A percentile compares a stretch with the other conserved stretches of the same genome.
These are phyloP conservation scores for Aspergillus viridinutans DNA, from an alignment of 2,329 filamentous ascomycete genomes.

Conservation along the genomic window DNA sequence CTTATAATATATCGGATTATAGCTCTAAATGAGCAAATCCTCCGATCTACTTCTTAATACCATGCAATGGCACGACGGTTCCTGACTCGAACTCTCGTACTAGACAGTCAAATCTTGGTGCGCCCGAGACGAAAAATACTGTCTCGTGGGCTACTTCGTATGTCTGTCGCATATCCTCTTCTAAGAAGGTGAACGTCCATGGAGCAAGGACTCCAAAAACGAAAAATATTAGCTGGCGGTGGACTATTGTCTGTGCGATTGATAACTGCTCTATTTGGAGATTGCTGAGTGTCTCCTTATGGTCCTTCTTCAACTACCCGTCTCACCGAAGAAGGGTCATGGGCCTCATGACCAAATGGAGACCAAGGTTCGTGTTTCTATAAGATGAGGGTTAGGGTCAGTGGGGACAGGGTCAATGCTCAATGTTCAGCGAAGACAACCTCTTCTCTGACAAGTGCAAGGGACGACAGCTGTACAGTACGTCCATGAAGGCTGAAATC, in stretches of 20 bases:
- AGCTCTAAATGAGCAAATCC: not conserved
- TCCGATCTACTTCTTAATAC: not conserved
- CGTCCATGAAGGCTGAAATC: too few relatives aligned
- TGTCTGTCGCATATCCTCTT: too few relatives aligned
- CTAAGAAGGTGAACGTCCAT: too few relatives aligned
- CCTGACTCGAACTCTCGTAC: constrained; percentile 10
- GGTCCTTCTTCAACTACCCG: not conserved
- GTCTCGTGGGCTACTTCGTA: not conserved
- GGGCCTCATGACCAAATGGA: not conserved
- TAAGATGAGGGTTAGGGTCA: not conserved
- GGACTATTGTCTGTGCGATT: not conserved
- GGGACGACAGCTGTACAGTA: too few relatives aligned
- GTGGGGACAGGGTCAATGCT: not conserved
- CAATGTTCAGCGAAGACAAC: not conserved
- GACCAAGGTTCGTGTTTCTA: not conserved
- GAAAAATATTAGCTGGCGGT: not conserved
- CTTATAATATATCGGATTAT: not conserved
- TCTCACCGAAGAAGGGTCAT: not conserved
- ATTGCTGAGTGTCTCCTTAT: not conserved
- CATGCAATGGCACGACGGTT: constrained; percentile 1
- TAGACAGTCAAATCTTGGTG: constrained; percentile 18
- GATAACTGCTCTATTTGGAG: not conserved
- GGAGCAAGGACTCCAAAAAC: not conserved
- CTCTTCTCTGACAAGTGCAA: too few relatives aligned
- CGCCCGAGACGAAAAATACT: constrained; percentile 15